Evolutionary conservation across 805 yeast genomes (phyloP).

Genomic region (Monosporozyma servazzii): DNA sequence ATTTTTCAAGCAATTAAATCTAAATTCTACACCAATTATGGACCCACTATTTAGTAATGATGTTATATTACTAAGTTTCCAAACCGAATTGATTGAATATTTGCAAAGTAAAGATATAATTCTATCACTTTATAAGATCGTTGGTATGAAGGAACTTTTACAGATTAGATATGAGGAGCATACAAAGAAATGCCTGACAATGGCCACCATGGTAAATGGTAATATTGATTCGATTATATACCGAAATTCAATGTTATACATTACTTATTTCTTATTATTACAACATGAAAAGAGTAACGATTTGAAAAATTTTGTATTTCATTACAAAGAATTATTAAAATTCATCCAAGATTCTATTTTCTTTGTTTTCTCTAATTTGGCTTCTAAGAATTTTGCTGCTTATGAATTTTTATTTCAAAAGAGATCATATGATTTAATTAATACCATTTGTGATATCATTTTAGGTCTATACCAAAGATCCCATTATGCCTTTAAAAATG

Average conservation of each 20-base stretch:
- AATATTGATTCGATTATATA: slow-evolving; percentile 24
- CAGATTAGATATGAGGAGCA: slow-evolving; percentile 15
- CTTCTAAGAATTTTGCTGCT: slow-evolving; percentile 25
- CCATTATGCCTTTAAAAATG: slow-evolving; percentile 5
- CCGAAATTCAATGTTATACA: slow-evolving; percentile 18
- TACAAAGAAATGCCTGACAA: slow-evolving; percentile 17
- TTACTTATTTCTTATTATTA: slow-evolving; percentile 18
- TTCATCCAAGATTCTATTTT: slow-evolving; percentile 24
- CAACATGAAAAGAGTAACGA: slow-evolving; percentile 21
- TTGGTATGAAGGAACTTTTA: slow-evolving; percentile 12
- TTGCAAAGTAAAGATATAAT: slow-evolving; percentile 20
- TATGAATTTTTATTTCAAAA: slow-evolving; percentile 25
- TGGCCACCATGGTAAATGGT: slow-evolving; percentile 19
- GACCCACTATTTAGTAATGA: slow-evolving; percentile 21
- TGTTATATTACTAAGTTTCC: slow-evolving; percentile 13
- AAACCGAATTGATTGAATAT: slow-evolving; percentile 20
- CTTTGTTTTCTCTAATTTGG: slow-evolving; percentile 25
- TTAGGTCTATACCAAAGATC: slow-evolving; percentile 21
- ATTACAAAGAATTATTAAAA: slow-evolving; percentile 19
- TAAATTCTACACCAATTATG: slow-evolving; percentile 17
- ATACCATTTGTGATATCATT: slow-evolving; percentile 18
- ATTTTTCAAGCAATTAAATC: slow-evolving; percentile 1
- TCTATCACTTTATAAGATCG: slow-evolving; percentile 17
- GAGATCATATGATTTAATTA: slow-evolving; percentile 19
- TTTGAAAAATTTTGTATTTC: slow-evolving; percentile 11